These are phyloP conservation scores for Maudiozyma humilis DNA, from an alignment of 1,139 yeast species.

Conservation along the genomic window DNA sequence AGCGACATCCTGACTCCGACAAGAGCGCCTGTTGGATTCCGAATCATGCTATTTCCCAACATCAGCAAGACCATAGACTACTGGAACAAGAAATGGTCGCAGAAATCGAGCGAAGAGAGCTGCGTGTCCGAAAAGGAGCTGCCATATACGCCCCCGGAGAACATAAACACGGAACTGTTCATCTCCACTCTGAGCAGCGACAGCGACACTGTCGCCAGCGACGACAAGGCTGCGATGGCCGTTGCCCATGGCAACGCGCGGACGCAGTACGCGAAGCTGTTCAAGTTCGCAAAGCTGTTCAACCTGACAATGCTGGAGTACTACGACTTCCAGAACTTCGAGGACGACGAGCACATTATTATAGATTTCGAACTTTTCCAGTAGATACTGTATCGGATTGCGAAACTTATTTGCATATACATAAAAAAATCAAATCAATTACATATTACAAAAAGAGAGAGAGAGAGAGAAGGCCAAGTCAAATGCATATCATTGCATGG, in stretches of 20 bases:
- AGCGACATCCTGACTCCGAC: not conserved
- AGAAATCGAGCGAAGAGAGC: not conserved
- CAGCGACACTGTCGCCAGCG: not conserved
- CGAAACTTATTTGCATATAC: conserved; percentile 7
- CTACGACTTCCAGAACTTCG: conserved; percentile 17
- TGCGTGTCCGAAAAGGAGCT: not conserved
- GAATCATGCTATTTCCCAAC: conserved; percentile 2
- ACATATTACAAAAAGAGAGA: not conserved
- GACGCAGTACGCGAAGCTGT: conserved; percentile 6
- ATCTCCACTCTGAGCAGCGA: no score
- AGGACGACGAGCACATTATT: conserved; percentile 15
- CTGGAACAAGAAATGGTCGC: conserved; percentile 8
- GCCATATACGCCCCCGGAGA: conserved; percentile 1
- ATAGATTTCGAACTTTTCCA: conserved; percentile 22
- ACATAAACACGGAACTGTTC: conserved; percentile 3
- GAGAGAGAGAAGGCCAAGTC: not conserved
- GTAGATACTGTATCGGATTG: not conserved
- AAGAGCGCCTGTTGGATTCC: conserved; percentile 2
- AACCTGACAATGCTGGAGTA: conserved; percentile 20
- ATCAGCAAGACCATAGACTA: conserved; percentile 3
- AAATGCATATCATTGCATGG: no score
- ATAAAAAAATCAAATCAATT: not conserved
- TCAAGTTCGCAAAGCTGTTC: conserved; percentile 9
- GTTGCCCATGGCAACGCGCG: conserved; percentile 1
- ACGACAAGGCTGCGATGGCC: not conserved